phyloP scores from a whole-genome alignment of 2,329 filamentous ascomycete genomes.

The Arthrobotrys sinensis region DNA sequence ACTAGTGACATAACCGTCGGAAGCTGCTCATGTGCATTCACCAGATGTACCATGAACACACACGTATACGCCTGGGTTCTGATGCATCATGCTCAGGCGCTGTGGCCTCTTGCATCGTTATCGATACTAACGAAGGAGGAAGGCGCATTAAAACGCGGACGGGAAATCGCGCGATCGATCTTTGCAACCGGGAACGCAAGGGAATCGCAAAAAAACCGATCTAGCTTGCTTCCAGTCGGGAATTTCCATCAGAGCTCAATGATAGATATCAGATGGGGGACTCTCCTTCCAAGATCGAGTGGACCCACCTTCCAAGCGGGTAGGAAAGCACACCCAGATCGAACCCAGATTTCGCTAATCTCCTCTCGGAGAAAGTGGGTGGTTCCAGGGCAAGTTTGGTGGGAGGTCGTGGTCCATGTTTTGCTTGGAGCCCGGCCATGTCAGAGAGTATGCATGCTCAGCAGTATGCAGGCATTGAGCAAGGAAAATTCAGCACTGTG shows the following conservation, averaged over 20 bases:
- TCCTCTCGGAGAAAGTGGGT: constrained; percentile 36
- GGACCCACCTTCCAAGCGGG: constrained; percentile 54
- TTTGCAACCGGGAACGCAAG: constrained; percentile 17
- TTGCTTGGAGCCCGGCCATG: constrained; percentile 24
- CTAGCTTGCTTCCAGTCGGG: constrained; percentile 14
- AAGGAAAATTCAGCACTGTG: constrained; percentile 29
- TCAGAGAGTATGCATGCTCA: constrained; percentile 30
- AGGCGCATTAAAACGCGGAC: constrained; percentile 19
- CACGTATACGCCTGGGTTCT: background rate
- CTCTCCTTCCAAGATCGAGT: constrained; percentile 21
- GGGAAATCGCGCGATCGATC: constrained; percentile 54
- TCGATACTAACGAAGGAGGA: constrained; percentile 7
- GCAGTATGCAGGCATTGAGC: constrained; percentile 33
- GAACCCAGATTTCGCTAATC: constrained; percentile 57
- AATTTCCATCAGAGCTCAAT: constrained; percentile 8
- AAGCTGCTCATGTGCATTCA: background rate
- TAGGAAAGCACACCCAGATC: constrained; percentile 41
- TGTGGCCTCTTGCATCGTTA: constrained; percentile 28
- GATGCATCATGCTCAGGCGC: background rate
- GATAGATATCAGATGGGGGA: background rate
- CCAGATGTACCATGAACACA: background rate
- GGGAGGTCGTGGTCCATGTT: constrained; percentile 14
- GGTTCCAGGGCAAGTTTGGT: constrained; percentile 32
- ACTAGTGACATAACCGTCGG: background rate
- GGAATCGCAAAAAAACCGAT: constrained; percentile 13